Base-by-base conservation (phyloP, 805 yeast species). In the Ogataea sp. region DNA sequence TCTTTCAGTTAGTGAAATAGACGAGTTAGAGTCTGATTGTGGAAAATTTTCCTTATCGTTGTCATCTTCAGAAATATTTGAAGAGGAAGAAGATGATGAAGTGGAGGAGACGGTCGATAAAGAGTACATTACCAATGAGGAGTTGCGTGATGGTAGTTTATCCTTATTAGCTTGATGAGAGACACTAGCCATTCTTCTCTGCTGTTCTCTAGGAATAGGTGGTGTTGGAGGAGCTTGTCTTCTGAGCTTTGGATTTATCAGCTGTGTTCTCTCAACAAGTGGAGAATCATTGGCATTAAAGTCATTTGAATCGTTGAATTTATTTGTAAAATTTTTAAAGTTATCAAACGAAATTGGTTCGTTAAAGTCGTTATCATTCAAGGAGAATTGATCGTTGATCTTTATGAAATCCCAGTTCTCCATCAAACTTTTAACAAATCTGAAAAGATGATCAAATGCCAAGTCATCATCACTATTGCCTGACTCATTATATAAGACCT, bases 361-460 rank as follows among this genome's bases (percentile, higher is more conserved):
- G 4, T 16, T 13, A 8, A 30, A 15, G 25, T 18, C n/a, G n/a
- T n/a, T n/a, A n/a, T n/a, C 25, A 27, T 26, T 18, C 11, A 36
- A 27, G 20, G 18, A 20, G 18, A 16, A 20, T 11, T 18, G 18
- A 2, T 38, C 21, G 4, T 41, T 39, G 9, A 58, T 41, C 2
- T 34, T 39, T 2, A 59, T 35, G 4, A 38, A 23, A 34, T 46
- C 43, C 39, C 47, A 59, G 29, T 53, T 41, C 11, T 41, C 42
- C 44, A 59, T 35, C 3, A 52, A 20, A 3, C 58, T 41, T 20
- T 47, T 45, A 6, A 58, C 38, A 21, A 60, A 55, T 42, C 56
- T 57, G 43, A 59, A 60, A 29, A 60, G 32, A 11, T 50, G 41
- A 37, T 59, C 65, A 33, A 61, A 61, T 2, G 53, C 10, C n/a